A percentile compares a stretch with the other conserved stretches of the same genome.
phyloP scores from a whole-genome alignment of 345 rosid species.

The Populus euphratica region DNA sequence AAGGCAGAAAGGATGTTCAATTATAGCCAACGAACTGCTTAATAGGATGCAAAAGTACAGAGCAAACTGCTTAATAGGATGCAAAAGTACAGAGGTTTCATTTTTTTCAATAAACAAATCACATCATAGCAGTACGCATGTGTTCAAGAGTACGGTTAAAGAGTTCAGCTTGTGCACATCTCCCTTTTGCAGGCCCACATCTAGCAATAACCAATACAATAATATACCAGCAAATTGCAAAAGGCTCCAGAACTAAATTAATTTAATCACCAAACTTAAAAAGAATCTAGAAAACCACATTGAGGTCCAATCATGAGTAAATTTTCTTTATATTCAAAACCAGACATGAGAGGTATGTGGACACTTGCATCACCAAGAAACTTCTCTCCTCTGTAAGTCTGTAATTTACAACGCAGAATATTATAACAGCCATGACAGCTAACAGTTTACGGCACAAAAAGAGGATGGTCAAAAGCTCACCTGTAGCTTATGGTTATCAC shows the following conservation, averaged over 20 bases:
- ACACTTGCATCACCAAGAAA: background rate
- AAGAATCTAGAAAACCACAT: background rate
- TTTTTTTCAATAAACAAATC: background rate
- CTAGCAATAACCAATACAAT: background rate
- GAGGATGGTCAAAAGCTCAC: slow-evolving; percentile 33
- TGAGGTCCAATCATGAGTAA: background rate
- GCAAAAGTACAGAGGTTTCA: slow-evolving; percentile 1
- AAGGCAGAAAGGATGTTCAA: background rate
- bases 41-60: slow-evolving; percentile 3
- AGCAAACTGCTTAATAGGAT: background rate
- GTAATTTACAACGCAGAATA: background rate
- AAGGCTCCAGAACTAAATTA: background rate
- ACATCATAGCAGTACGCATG: background rate
- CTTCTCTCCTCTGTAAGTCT: background rate
- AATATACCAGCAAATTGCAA: background rate
- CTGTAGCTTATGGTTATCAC: slow-evolving; percentile 98
- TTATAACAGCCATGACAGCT: background rate
- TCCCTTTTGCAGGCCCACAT: background rate
- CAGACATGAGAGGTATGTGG: background rate
- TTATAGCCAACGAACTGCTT: background rate
- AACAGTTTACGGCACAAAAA: background rate
- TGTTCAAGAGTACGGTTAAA: background rate
- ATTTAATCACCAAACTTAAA: background rate
- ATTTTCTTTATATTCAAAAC: background rate
- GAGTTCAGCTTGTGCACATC: background rate